A percentile compares a stretch with the other conserved stretches of the same genome.
These are phyloP conservation scores for Puccinia novopanici DNA, from an alignment of 1,284 basidiomycete genomes.

Conservation along the genomic window DNA sequence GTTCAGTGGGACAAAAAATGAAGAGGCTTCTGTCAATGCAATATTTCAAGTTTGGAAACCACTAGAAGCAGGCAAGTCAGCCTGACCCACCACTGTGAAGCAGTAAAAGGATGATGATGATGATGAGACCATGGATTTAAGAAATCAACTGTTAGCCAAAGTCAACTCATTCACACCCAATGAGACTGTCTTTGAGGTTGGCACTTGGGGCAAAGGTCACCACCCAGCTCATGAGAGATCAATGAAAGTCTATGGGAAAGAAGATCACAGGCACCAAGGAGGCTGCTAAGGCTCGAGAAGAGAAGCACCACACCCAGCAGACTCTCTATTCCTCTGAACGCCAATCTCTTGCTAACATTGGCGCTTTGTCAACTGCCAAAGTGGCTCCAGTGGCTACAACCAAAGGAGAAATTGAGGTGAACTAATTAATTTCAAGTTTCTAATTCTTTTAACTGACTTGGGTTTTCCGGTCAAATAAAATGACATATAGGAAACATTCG, in stretches of 20 bases:
- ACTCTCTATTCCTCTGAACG: conserved; percentile 45
- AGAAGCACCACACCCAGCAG: background rate
- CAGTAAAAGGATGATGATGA: conserved; percentile 53
- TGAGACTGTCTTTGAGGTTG: conserved; percentile 92
- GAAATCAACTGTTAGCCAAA: conserved; percentile 71
- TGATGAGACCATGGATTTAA: conserved; percentile 63
- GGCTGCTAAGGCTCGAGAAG: conserved; percentile 41
- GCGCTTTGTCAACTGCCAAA: background rate
- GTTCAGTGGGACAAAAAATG: conserved; percentile 66
- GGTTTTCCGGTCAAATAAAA: background rate
- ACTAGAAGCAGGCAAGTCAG: conserved; percentile 57
- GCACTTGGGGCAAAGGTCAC: conserved; percentile 71
- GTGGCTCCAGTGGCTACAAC: conserved; percentile 14
- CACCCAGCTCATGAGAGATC: conserved; percentile 80
- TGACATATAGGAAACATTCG: conserved; percentile 84
- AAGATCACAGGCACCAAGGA: conserved; percentile 55
- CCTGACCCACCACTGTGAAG: conserved; percentile 53
- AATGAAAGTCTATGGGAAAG: conserved; percentile 74
- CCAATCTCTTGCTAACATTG: conserved; percentile 56
- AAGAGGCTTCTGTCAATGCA: conserved; percentile 72
- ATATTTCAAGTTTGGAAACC: conserved; percentile 62
- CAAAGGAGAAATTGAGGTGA: conserved; percentile 45
- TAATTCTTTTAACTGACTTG: background rate
- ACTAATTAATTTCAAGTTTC: background rate
- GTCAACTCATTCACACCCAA: conserved; percentile 80